Base-by-base conservation (phyloP, 306 rosid genomes). In the Cucumis melo region DNA sequence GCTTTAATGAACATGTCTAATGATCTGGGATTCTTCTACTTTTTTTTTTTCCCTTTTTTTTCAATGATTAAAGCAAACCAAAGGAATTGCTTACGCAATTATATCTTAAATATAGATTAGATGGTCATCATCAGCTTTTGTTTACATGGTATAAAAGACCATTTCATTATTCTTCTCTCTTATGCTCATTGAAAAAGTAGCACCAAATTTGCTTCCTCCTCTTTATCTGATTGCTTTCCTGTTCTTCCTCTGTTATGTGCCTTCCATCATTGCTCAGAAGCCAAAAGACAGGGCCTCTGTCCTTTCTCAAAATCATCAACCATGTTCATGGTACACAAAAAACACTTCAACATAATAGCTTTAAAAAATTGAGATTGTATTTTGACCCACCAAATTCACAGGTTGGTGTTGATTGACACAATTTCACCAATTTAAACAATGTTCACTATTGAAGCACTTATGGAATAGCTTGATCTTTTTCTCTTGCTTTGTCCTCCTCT, bases 91-190 rank as follows among this genome's bases (percentile, higher is more conserved):
- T 66, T 29, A 66, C 19, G 29, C 1, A n/a, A 66, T 41, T 66
- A 66, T 66, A 38, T 38, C 53, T 10, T n/a, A 34, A 66, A 32
- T 50, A 66, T 66, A 66, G 73, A 66, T 65, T 64, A 66, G 53
- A 66, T 66, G 32, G 73, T 66, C 73, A 41, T 54, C 17, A n/a
- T 65, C 73, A n/a, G 73, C 73, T 65, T 64, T 64, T 15, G 48
- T 16, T 64, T 36, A 62, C 68, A 62, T 3, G 24, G n/a, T 13
- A 9, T 14, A 16, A 55, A 63, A 63, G 71, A 7, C 66, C 34
- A 2, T 27, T 60, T 60, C 39, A 60, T 60, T 60, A 60, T 60
- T 60, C 39, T 27, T 27, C 27, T 27, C 9, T 27, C 9, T 60
- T 60, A 34, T 16, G 42, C 70, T 6, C 73, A 65, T 65, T 5